Conservation (phyloP, 352 stramenopile genomes). For the Phytophthora citrophthora region DNA sequence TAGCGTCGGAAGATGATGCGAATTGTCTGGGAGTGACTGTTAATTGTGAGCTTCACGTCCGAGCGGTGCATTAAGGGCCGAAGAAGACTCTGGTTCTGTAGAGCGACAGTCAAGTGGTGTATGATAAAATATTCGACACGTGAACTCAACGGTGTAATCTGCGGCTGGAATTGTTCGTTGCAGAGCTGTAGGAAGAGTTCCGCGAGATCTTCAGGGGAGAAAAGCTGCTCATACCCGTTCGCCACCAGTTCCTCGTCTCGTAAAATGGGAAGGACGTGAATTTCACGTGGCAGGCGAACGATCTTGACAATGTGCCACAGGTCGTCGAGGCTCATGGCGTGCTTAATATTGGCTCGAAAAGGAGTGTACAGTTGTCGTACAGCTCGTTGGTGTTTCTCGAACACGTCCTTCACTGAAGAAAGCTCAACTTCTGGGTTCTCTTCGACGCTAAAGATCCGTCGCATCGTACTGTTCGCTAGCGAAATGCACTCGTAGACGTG, state of each 20-base stretch:
- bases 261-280: conserved; percentile 61
- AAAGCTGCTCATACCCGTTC: conserved; percentile 59
- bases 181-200: conserved; percentile 75
- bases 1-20: conserved; percentile 79
- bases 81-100: conserved; percentile 63
- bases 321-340: conserved; percentile 68
- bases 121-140: conserved; percentile 67
- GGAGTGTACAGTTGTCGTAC: conserved; percentile 68
- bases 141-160: conserved; percentile 55
- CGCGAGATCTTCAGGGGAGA: conserved; percentile 64
- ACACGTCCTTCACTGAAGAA: conserved; percentile 37
- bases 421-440: conserved; percentile 56
- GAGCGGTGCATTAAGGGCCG: conserved; percentile 57
- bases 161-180: conserved; percentile 78
- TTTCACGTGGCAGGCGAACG: conserved; percentile 56
- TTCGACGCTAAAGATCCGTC: conserved; percentile 67
- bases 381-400: conserved; percentile 62
- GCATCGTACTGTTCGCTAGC: conserved; percentile 61
- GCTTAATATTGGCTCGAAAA: conserved; percentile 38
- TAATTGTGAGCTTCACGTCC: conserved; percentile 64
- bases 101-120: conserved; percentile 55
- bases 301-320: conserved; percentile 78
- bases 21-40: conserved; percentile 61
- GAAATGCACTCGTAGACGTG: conserved; percentile 70
- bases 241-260: conserved; percentile 58